These are phyloP conservation scores for Adenanthera pavonina DNA, from an alignment of 306 rosid genomes.

Conservation along the genomic window DNA sequence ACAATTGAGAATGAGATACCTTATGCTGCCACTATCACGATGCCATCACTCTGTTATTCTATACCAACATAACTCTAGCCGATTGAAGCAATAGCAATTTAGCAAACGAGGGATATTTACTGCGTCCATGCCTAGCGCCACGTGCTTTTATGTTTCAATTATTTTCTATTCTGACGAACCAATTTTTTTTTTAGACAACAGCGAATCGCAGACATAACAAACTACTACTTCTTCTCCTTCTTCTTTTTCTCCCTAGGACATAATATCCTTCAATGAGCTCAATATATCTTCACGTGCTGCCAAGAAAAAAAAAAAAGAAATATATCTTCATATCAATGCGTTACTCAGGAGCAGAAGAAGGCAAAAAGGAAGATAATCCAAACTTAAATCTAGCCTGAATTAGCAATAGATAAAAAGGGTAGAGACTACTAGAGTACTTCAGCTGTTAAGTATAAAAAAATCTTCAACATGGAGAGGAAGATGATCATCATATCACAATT, in stretches of 20 bases:
- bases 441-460: background rate
- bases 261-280: slow-evolving; percentile 54
- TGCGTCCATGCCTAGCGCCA: slow-evolving; percentile 76
- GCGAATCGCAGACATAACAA: slow-evolving; percentile 48
- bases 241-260: too few species aligned
- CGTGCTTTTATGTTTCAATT: slow-evolving; percentile 66
- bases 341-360: slow-evolving; percentile 42
- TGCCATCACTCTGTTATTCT: too few species aligned
- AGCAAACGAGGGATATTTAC: slow-evolving; percentile 51
- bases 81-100: background rate
- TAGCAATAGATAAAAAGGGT: too few species aligned
- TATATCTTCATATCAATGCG: slow-evolving; percentile 40
- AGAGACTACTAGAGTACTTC: background rate
- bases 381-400: background rate
- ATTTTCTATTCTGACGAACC: slow-evolving; percentile 75
- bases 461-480: background rate
- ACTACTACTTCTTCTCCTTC: background rate
- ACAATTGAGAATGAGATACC: too few species aligned
- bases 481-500: background rate
- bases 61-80: background rate
- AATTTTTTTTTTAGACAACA: slow-evolving; percentile 11
- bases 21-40: too few species aligned
- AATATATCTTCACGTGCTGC: slow-evolving; percentile 70
- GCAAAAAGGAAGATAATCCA: background rate
- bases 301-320: too few species aligned